Evolutionary conservation across 1,284 basidiomycete genomes (phyloP), one percentile per base, ranked within the genome.

Genomic region (Stygiomarasmius scandens): DNA sequence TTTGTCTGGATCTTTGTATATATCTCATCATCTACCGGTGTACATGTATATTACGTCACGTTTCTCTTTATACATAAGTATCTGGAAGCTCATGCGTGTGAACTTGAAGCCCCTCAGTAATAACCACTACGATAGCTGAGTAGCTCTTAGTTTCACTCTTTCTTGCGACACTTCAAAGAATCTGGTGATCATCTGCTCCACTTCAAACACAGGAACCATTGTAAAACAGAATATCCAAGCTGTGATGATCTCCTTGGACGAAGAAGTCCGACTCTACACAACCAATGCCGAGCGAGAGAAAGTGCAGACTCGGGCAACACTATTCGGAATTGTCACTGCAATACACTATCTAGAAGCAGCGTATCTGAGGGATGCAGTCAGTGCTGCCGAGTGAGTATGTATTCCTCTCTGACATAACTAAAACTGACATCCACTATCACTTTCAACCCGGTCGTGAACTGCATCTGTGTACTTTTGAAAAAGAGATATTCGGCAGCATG

Each of bases 401-500:
- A 55, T 56, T 24, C n/a, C 16, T 19, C 38, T 41, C 38, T 19
- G 29, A 32, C 29, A 12, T 32, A 32, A 6, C 29, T 32, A 5
- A 6, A 6, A 12, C 29, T 32, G 5, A 32, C 29, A 5, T 32
- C 12, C 12, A 32, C 5, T 32, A 5, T 32, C 29, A 41, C 38
- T 9, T 16, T 19, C 8, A 6, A 16, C 38, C n/a, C 16, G 5
- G 4, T 16, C 38, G n/a, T 9, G 16, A 16, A 6, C n/a, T 12
- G 4, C 38, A 41, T 9, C n/a, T 4, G 16, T 16, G 6, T n/a
- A 41, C 16, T 8, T 41, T 9, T 16, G 38, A 41, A 71, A 64
- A 82, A 81, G 82, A 96, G 94, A 79, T 99, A 99, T 74, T 95
- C 95, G 58, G 95, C 95, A 58, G 95, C 95, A 62, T 99, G 96